phyloP scores from a whole-genome alignment of 768 basidiomycete genomes.

The Udeniomyces megalosporus region DNA sequence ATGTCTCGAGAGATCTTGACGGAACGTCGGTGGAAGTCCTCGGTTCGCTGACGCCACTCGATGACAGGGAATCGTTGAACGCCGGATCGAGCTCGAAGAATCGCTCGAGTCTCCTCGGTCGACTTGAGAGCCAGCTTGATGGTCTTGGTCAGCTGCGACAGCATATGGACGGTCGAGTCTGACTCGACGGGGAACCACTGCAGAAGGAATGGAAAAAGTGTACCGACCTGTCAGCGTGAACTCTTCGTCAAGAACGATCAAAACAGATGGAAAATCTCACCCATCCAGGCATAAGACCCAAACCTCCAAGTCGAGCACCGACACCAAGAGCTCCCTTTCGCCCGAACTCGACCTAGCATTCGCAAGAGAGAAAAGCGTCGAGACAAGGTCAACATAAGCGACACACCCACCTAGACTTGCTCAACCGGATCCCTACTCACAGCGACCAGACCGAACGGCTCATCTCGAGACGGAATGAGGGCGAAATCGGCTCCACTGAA shows the following conservation, averaged over 20 bases:
- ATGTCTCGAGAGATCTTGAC: conserved; percentile 51
- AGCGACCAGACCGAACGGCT: conserved; percentile 66
- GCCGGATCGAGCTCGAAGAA: conserved; percentile 81
- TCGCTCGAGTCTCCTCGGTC: conserved; percentile 73
- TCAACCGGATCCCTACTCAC: no score
- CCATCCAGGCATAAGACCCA: conserved; percentile 97
- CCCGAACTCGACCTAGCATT: conserved; percentile 86
- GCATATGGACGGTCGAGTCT: conserved; percentile 78
- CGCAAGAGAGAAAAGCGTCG: no score
- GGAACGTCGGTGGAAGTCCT: conserved; percentile 82
- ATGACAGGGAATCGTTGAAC: conserved; percentile 94
- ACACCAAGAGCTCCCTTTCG: conserved; percentile 92
- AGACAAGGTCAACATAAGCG: no score
- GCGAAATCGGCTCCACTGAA: conserved; percentile 94
- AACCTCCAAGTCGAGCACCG: conserved; percentile 79
- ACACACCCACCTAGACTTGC: no score
- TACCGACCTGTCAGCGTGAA: no score
- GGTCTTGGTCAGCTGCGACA: conserved; percentile 84
- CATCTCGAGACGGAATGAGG: conserved; percentile 85
- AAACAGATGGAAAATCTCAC: conserved; percentile 35
- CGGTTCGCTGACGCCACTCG: conserved; percentile 90
- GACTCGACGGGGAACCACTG: conserved; percentile 98
- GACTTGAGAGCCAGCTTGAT: conserved; percentile 89
- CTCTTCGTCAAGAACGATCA: no score
- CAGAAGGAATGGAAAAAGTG: background rate